These are phyloP conservation scores for Xylaria palmicola DNA, from an alignment of 495 filamentous ascomycete genomes.

Conservation along the genomic window DNA sequence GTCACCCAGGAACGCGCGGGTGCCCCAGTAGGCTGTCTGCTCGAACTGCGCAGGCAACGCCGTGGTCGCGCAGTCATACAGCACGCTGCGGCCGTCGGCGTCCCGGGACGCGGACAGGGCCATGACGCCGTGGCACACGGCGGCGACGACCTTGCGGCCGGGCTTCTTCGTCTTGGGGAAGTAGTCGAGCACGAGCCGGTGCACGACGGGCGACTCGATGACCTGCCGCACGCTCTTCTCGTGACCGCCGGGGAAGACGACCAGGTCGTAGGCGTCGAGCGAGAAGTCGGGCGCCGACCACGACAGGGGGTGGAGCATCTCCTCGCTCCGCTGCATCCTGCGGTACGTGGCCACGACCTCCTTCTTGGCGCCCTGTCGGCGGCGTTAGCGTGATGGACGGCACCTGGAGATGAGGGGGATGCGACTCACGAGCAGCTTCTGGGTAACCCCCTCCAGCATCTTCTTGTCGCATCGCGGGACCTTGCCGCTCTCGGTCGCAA, in stretches of 20 bases:
- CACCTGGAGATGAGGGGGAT: neutral
- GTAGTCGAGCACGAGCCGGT: slow-evolving; percentile 46
- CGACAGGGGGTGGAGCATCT: slow-evolving; percentile 42
- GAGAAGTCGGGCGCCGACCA: slow-evolving; percentile 50
- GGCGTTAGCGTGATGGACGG: slow-evolving; percentile 12
- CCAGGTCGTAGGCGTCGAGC: slow-evolving; percentile 46
- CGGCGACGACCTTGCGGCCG: slow-evolving; percentile 44
- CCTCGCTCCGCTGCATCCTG: slow-evolving; percentile 42
- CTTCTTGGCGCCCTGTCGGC: slow-evolving; percentile 45
- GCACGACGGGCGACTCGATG: slow-evolving; percentile 51
- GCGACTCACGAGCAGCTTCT: slow-evolving; percentile 48
- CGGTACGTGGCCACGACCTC: slow-evolving; percentile 41
- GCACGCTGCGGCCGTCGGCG: slow-evolving; percentile 43
- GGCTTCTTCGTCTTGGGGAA: slow-evolving; percentile 50
- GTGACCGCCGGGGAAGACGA: slow-evolving; percentile 55
- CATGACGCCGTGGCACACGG: slow-evolving; percentile 57
- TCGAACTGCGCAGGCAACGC: slow-evolving; percentile 52
- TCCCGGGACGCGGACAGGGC: slow-evolving; percentile 45
- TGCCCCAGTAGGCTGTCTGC: slow-evolving; percentile 49
- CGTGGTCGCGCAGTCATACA: slow-evolving; percentile 50
- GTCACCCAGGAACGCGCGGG: slow-evolving; percentile 50
- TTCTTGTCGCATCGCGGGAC: slow-evolving; percentile 50
- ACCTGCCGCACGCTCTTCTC: slow-evolving; percentile 53
- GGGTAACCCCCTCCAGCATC: slow-evolving; percentile 53
- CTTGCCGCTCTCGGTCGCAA: slow-evolving; percentile 53